Conservation (phyloP, 78 protist genomes). For the Pigoraptor vietnamica region DNA sequence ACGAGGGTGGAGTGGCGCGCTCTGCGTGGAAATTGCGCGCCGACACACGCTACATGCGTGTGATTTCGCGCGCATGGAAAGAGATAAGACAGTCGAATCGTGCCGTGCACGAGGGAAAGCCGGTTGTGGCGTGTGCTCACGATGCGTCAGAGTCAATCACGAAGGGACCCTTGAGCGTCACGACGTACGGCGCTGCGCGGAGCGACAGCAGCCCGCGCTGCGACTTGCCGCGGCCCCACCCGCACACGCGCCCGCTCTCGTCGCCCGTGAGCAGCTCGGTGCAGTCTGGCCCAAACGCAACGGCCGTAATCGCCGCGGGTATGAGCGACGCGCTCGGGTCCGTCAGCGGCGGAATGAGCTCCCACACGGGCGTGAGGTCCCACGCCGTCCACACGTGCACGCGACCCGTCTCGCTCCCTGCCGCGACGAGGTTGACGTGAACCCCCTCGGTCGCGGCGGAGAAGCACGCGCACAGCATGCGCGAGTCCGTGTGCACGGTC, state of each 20-base stretch:
- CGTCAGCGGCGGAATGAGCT: background rate
- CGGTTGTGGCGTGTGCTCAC: no score
- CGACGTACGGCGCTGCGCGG: background rate
- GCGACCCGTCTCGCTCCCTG: background rate
- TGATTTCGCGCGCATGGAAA: no score
- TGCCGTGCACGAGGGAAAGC: no score
- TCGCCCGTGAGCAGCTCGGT: background rate
- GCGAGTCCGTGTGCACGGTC: background rate
- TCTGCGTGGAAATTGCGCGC: no score
- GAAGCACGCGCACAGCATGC: background rate
- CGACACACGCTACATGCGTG: no score
- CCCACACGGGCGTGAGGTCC: background rate
- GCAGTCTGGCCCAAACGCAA: background rate
- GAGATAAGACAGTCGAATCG: no score
- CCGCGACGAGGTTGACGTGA: background rate
- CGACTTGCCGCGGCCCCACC: background rate
- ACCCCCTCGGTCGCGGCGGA: background rate
- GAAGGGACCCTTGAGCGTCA: background rate
- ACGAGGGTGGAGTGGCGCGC: no score
- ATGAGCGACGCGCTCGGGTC: background rate
- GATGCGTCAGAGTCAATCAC: background rate
- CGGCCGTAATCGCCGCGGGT: background rate
- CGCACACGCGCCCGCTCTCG: conserved; percentile 1
- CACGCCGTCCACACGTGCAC: background rate
- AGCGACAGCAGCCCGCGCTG: background rate